A percentile compares a stretch with the other conserved stretches of the same genome.
These are phyloP conservation scores for Lichtheimia hyalospora DNA, from an alignment of 371 early-diverging fungal species.

Conservation along the genomic window DNA sequence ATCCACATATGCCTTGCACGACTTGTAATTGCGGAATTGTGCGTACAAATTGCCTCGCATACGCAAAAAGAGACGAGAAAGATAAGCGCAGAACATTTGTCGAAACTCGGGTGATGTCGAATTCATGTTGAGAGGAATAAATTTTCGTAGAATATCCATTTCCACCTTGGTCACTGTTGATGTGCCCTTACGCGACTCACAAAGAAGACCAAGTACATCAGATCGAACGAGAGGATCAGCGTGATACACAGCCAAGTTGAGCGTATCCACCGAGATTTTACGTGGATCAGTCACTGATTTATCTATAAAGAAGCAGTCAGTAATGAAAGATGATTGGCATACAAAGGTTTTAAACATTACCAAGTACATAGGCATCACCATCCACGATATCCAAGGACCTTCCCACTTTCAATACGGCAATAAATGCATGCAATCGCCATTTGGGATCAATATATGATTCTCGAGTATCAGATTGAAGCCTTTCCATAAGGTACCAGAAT, in stretches of 20 bases:
- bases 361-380: conserved; percentile 37
- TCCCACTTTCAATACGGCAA: conserved; percentile 49
- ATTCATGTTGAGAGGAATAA: conserved; percentile 69
- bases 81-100: conserved; percentile 66
- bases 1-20: conserved; percentile 24
- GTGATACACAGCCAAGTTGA: conserved; percentile 68
- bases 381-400: conserved; percentile 61
- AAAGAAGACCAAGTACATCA: conserved; percentile 79
- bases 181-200: conserved; percentile 72
- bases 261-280: conserved; percentile 32
- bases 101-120: conserved; percentile 78
- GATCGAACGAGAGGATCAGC: conserved; percentile 74
- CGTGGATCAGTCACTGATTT: conserved; percentile 6
- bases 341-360: conserved; percentile 2
- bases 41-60: conserved; percentile 55
- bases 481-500: conserved; percentile 41
- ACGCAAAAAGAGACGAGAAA: conserved; percentile 57
- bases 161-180: conserved; percentile 61
- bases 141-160: conserved; percentile 53
- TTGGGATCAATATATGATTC: conserved; percentile 8
- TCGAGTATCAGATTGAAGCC: conserved; percentile 24
- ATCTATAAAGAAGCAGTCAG: conserved; percentile 5
- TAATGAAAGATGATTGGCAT: background rate
- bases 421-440: conserved; percentile 41
- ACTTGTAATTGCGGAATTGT: conserved; percentile 33